Evolutionary conservation across 371 early-diverging fungal species (phyloP).

Genomic region (Mortierella sp.): DNA sequence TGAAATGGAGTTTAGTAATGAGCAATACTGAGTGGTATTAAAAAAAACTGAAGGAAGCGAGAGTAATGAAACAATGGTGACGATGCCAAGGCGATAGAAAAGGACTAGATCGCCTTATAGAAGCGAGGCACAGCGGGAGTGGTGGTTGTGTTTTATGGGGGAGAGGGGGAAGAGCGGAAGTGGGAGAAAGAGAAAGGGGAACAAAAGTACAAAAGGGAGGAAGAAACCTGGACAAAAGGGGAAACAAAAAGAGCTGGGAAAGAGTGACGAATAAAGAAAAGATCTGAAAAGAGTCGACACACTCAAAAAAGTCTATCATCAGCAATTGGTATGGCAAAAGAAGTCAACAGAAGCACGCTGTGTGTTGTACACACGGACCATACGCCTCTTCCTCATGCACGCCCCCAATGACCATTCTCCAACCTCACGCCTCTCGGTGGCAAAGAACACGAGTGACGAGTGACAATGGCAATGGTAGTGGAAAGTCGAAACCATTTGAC

Average conservation of each 20-base stretch:
- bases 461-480: background rate
- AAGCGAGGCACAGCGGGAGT: constrained; percentile 1
- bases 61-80: background rate
- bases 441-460: background rate
- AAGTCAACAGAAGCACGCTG: background rate
- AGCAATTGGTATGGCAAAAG: background rate
- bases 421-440: background rate
- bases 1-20: background rate
- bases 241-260: background rate
- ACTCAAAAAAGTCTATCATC: background rate
- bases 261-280: background rate
- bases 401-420: background rate
- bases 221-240: background rate
- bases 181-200: background rate
- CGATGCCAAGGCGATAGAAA: constrained; percentile 10
- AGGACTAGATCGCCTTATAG: background rate
- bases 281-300: background rate
- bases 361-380: background rate
- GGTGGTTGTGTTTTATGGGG: background rate
- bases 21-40: background rate
- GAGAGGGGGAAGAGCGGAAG: background rate
- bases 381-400: background rate
- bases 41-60: background rate
- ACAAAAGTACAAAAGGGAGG: constrained; percentile 1
- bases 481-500: background rate